Percentiles rank a stretch among this genome's conserved stretches.
These are phyloP conservation scores for Hypericum perforatum DNA, from an alignment of 345 rosid species.

Conservation along the genomic window DNA sequence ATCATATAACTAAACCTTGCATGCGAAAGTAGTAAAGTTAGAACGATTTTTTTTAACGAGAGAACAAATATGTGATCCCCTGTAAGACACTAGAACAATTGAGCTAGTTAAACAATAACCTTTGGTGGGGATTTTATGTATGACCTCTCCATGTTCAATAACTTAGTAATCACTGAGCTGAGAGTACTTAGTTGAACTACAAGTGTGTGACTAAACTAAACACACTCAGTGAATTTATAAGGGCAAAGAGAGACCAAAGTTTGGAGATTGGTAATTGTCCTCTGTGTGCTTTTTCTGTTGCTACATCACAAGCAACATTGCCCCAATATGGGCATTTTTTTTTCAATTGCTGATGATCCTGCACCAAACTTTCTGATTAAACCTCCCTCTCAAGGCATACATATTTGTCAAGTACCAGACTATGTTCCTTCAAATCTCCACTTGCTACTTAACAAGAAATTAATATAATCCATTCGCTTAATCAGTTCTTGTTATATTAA, in stretches of 20 bases:
- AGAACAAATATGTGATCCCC: too few species aligned
- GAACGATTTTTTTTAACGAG: too few species aligned
- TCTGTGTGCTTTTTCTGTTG: constrained; percentile 39
- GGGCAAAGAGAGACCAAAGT: constrained; percentile 20
- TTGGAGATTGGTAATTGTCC: constrained; percentile 72
- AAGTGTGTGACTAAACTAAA: neutral
- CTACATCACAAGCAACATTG: constrained; percentile 34
- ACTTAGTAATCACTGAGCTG: too few species aligned
- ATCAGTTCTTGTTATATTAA: too few species aligned
- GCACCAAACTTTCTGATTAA: constrained; percentile 83
- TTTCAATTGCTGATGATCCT: constrained; percentile 26
- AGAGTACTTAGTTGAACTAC: neutral
- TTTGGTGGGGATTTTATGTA: constrained; percentile 49
- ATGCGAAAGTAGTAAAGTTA: too few species aligned
- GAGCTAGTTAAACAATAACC: constrained; percentile 22
- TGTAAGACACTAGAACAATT: constrained; percentile 2
- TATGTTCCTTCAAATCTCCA: constrained; percentile 36
- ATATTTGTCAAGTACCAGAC: constrained; percentile 18
- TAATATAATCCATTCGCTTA: too few species aligned
- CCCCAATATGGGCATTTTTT: constrained; percentile 9
- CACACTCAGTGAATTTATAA: constrained; percentile 35
- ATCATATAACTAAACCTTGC: too few species aligned
- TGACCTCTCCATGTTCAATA: constrained; percentile 48
- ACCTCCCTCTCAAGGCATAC: constrained; percentile 51
- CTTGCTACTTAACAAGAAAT: constrained; percentile 4